Evolutionary conservation across 768 basidiomycete genomes (phyloP).

Genomic region (Tylopilus plumbeoviolaceoides): DNA sequence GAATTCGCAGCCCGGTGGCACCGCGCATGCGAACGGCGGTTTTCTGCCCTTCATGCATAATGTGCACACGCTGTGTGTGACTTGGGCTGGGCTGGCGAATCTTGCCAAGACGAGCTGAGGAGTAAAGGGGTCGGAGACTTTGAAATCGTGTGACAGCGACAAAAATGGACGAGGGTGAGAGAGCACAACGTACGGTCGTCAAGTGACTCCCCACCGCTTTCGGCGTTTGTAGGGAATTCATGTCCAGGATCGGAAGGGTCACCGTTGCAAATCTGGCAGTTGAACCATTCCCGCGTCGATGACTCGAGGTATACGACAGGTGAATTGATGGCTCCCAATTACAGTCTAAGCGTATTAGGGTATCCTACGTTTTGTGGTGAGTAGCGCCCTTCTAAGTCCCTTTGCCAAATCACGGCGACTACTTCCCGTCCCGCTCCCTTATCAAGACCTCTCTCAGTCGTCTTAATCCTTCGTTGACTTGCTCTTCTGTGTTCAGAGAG

Average conservation of each 20-base stretch:
- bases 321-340: not conserved
- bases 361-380: constrained; percentile 7
- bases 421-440: constrained; percentile 18
- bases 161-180: not conserved
- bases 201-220: too few relatives aligned
- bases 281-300: too few relatives aligned
- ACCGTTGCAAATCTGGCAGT: too few relatives aligned
- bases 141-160: not conserved
- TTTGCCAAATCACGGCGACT: constrained; percentile 1
- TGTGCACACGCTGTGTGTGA: not conserved
- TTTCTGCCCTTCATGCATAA: not conserved
- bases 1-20: not conserved
- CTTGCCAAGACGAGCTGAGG: not conserved
- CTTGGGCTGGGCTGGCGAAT: too few relatives aligned
- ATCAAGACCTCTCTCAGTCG: constrained; percentile 48
- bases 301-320: not conserved
- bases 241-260: too few relatives aligned
- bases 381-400: not conserved
- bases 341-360: not conserved
- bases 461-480: constrained; percentile 70
- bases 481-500: constrained; percentile 58
- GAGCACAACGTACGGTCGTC: not conserved
- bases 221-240: not conserved
- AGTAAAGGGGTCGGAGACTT: not conserved
- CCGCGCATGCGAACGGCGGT: too few relatives aligned